These are phyloP conservation scores for Rhododendron ovatum DNA, from an alignment of 148 eudicot species.

Conservation along the genomic window DNA sequence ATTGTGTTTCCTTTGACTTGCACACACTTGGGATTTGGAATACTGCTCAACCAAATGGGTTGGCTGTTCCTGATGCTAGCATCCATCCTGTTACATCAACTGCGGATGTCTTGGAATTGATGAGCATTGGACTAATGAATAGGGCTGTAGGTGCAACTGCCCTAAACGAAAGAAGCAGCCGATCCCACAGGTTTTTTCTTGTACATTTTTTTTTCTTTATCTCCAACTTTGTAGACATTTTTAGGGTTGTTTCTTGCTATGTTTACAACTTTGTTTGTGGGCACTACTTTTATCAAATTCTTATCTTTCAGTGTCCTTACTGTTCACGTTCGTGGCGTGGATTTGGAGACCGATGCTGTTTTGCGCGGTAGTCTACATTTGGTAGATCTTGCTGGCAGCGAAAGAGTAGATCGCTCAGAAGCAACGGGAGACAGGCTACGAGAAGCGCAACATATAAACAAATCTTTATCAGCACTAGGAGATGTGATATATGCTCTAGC, in stretches of 20 bases:
- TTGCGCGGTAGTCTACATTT: constrained; percentile 93
- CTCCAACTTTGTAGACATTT: background rate
- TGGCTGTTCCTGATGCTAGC: constrained; percentile 98
- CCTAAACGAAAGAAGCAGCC: constrained; percentile 89
- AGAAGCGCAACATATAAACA: constrained; percentile 97
- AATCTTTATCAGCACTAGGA: constrained; percentile 89
- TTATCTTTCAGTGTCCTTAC: constrained; percentile 68
- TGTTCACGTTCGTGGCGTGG: constrained; percentile 90
- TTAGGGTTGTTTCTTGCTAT: background rate
- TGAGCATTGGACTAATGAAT: constrained; percentile 90
- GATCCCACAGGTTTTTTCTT: constrained; percentile 79
- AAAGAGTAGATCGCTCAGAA: constrained; percentile 95
- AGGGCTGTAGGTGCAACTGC: constrained; percentile 97
- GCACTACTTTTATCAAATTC: constrained; percentile 7
- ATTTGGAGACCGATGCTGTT: constrained; percentile 67
- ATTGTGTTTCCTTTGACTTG: constrained; percentile 59
- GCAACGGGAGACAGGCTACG: constrained; percentile 85
- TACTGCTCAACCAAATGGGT: constrained; percentile 86
- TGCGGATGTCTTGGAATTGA: constrained; percentile 74
- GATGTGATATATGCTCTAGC: constrained; percentile 92
- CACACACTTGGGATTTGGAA: constrained; percentile 96
- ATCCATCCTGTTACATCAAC: constrained; percentile 88
- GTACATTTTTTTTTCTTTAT: constrained; percentile 7
- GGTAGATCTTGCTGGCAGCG: constrained; percentile 99
- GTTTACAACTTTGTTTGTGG: background rate